Evolutionary conservation across 2,329 filamentous ascomycete genomes (phyloP).

Genomic region (Paraphoma sp.): DNA sequence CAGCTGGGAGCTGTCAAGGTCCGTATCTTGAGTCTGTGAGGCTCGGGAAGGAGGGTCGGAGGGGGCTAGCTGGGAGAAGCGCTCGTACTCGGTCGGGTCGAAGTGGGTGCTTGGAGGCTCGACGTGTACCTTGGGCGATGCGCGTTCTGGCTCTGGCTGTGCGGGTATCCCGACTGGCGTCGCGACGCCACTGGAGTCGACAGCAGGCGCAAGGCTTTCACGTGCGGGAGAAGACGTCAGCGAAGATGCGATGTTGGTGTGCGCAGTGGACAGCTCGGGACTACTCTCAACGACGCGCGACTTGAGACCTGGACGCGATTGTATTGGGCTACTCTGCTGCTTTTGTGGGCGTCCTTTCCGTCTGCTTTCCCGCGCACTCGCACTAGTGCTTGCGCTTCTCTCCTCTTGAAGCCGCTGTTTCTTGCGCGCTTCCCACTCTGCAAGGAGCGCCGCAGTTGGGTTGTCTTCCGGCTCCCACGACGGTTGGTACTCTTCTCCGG

Average conservation of each 20-base stretch:
- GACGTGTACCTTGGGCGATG: constrained; percentile 24
- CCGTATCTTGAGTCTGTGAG: constrained; percentile 6
- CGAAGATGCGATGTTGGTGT: background rate
- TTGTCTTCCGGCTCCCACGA: constrained; percentile 58
- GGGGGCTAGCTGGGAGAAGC: constrained; percentile 23
- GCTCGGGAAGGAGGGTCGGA: constrained; percentile 2
- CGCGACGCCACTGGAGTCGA: background rate
- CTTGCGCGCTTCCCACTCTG: constrained; percentile 32
- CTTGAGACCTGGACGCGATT: constrained; percentile 7
- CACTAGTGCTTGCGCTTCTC: background rate
- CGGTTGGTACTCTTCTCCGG: constrained; percentile 56
- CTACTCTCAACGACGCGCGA: constrained; percentile 26
- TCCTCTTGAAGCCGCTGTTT: constrained; percentile 1
- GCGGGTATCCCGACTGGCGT: constrained; percentile 4
- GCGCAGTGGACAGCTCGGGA: constrained; percentile 5
- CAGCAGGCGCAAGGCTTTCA: background rate
- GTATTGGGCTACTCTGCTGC: background rate
- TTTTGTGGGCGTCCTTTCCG: background rate
- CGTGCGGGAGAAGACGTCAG: constrained; percentile 7
- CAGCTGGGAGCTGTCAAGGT: constrained; percentile 27
- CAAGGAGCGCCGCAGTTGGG: constrained; percentile 43
- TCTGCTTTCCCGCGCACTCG: background rate
- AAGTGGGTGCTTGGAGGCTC: constrained; percentile 17
- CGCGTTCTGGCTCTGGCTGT: background rate
- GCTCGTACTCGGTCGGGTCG: constrained; percentile 27